phyloP scores from a whole-genome alignment of 1,284 basidiomycete genomes.

The Trichosporon inkin region DNA sequence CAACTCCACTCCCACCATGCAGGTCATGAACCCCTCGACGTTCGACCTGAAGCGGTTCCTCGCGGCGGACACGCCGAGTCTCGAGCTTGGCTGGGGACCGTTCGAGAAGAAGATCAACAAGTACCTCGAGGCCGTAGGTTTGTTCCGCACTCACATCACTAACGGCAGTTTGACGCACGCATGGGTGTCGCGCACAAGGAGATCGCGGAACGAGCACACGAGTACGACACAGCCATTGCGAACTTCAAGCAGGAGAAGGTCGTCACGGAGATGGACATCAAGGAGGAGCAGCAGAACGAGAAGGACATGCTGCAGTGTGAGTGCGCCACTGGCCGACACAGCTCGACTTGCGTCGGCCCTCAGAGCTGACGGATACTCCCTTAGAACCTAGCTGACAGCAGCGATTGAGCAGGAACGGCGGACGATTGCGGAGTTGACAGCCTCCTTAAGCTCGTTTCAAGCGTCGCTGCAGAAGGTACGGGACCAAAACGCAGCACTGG shows the following conservation, averaged over 20 bases:
- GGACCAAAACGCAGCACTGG: conserved; percentile 34
- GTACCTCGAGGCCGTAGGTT: conserved; percentile 40
- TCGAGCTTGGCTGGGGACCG: conserved; percentile 40
- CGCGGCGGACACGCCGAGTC: conserved; percentile 16
- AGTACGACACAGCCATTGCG: background rate
- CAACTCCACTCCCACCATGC: background rate
- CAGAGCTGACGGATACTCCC: background rate
- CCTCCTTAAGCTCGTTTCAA: conserved; percentile 34
- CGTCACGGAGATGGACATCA: conserved; percentile 41
- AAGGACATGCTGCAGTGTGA: conserved; percentile 45
- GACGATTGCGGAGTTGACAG: conserved; percentile 32
- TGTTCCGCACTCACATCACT: background rate
- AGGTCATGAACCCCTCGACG: background rate
- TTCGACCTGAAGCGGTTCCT: conserved; percentile 3
- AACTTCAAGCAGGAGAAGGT: conserved; percentile 30
- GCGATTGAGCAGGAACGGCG: conserved; percentile 44
- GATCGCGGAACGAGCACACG: background rate
- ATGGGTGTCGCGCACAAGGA: background rate
- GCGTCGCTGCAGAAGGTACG: conserved; percentile 35
- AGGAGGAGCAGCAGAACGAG: conserved; percentile 42
- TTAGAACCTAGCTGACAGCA: conserved; percentile 14
- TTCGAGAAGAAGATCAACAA: conserved; percentile 38
- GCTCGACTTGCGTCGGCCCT: background rate
- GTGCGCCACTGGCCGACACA: conserved; percentile 8
- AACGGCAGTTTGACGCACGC: conserved; percentile 35